These are phyloP conservation scores for Ulota crispa DNA, from an alignment of 225 moss, liverwort and hornwort species.

Conservation along the genomic window DNA sequence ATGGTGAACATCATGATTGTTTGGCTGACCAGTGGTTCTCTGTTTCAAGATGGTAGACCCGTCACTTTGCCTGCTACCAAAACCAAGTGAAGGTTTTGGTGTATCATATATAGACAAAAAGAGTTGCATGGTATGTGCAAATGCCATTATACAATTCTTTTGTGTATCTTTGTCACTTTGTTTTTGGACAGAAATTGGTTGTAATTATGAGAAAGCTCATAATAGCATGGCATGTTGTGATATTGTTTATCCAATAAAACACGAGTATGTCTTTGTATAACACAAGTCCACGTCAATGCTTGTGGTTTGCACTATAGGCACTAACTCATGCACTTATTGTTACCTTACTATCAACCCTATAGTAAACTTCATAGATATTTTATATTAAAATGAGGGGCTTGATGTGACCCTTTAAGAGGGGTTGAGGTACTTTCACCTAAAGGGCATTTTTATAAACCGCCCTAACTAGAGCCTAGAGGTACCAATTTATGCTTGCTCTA, in stretches of 20 bases:
- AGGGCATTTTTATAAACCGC: neutral
- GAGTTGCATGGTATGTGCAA: slow-evolving; percentile 35
- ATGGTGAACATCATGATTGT: neutral
- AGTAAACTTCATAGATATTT: neutral
- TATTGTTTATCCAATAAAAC: slow-evolving; percentile 53
- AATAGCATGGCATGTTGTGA: slow-evolving; percentile 35
- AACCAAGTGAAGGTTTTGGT: slow-evolving; percentile 19
- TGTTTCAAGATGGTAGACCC: slow-evolving; percentile 24
- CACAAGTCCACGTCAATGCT: neutral
- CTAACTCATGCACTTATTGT: too few species aligned
- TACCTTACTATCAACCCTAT: too few species aligned
- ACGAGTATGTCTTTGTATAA: slow-evolving; percentile 36
- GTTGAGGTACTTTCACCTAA: too few species aligned
- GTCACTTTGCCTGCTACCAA: slow-evolving; percentile 10
- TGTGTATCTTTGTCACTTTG: slow-evolving; percentile 25
- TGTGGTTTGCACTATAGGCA: neutral
- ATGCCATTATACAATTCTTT: slow-evolving; percentile 20
- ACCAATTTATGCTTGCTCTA: neutral
- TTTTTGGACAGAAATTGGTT: slow-evolving; percentile 37
- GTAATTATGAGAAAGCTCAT: slow-evolving; percentile 27
- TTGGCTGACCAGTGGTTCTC: slow-evolving; percentile 10
- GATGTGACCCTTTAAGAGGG: too few species aligned
- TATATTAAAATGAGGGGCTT: too few species aligned
- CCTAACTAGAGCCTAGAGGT: too few species aligned
- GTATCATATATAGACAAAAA: slow-evolving; percentile 24